Conservation (phyloP, 129 eudicot species). For the Apium graveolens region DNA sequence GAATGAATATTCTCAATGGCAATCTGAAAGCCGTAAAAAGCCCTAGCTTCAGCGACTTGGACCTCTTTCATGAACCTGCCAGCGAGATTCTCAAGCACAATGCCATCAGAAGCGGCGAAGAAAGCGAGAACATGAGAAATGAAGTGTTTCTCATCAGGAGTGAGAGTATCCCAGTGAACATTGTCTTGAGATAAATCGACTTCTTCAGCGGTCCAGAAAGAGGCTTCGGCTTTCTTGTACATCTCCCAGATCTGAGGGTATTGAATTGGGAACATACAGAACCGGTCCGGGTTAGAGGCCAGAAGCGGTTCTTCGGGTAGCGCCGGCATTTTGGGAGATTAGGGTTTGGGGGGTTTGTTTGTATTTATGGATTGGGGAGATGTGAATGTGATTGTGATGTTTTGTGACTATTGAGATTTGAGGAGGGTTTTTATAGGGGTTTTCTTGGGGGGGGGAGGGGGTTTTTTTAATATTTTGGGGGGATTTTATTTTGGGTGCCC, state of each 20-base stretch:
- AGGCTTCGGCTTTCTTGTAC: constrained; percentile 92
- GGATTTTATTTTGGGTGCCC: no score
- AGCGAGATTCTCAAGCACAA: constrained; percentile 75
- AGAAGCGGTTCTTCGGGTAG: constrained; percentile 71
- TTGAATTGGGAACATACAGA: constrained; percentile 87
- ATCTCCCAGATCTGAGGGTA: constrained; percentile 92
- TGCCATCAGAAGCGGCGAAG: constrained; percentile 87
- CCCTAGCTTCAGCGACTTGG: constrained; percentile 84
- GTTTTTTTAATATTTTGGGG: no score
- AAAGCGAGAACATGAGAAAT: constrained; percentile 81
- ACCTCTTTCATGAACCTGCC: constrained; percentile 68
- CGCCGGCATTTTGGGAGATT: constrained; percentile 44
- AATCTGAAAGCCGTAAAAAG: constrained; percentile 86
- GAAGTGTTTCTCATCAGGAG: constrained; percentile 60
- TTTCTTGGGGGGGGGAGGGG: no score
- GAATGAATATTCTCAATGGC: constrained; percentile 93
- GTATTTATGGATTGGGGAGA: neutral
- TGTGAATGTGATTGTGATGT: neutral
- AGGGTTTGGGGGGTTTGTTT: neutral
- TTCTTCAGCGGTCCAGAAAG: constrained; percentile 92
- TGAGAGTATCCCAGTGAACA: constrained; percentile 57
- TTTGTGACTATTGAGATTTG: neutral
- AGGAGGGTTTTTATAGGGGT: constrained; percentile 6
- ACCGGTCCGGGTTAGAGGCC: constrained; percentile 72
- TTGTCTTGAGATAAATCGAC: constrained; percentile 62